phyloP scores from a whole-genome alignment of 139 green algal genomes.

The Chlamydomonas incerta region DNA sequence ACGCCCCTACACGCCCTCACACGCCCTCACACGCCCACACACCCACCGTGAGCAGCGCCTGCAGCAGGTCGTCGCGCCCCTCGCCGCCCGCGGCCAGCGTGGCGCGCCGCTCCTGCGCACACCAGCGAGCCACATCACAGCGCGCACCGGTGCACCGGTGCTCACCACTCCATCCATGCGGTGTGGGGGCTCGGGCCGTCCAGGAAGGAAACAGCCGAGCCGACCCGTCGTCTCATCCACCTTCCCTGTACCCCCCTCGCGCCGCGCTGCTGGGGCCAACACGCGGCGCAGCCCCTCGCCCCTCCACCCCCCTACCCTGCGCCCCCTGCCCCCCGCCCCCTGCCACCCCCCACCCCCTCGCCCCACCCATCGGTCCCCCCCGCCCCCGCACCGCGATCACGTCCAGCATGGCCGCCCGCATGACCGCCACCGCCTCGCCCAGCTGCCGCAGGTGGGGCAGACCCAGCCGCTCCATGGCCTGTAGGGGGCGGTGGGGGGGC shows the following conservation, averaged over 20 bases:
- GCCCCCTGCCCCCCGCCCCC: neutral
- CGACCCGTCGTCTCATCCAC: too few species aligned
- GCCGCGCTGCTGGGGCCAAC: too few species aligned
- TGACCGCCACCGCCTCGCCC: slow-evolving; percentile 55
- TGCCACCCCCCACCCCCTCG: neutral
- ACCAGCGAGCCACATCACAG: too few species aligned
- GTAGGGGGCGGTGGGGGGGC: neutral
- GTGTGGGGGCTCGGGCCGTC: too few species aligned
- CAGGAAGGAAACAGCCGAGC: too few species aligned
- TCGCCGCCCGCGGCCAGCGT: slow-evolving; percentile 30
- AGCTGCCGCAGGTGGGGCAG: slow-evolving; percentile 62
- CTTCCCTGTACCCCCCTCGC: too few species aligned
- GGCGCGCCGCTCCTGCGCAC: slow-evolving; percentile 47
- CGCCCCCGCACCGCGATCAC: slow-evolving; percentile 42
- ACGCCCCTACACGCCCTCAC: too few species aligned
- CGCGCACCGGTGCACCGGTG: too few species aligned
- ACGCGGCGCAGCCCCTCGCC: neutral
- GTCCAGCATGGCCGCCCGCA: slow-evolving; percentile 65
- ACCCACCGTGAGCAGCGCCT: slow-evolving; percentile 63
- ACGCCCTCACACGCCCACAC: neutral
- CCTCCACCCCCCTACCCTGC: too few species aligned
- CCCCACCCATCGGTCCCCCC: too few species aligned
- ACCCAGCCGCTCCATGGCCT: slow-evolving; percentile 58
- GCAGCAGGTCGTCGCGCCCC: slow-evolving; percentile 66
- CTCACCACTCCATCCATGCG: too few species aligned